phyloP scores from a whole-genome alignment of 495 filamentous ascomycete genomes.

The Tuber melanosporum region DNA sequence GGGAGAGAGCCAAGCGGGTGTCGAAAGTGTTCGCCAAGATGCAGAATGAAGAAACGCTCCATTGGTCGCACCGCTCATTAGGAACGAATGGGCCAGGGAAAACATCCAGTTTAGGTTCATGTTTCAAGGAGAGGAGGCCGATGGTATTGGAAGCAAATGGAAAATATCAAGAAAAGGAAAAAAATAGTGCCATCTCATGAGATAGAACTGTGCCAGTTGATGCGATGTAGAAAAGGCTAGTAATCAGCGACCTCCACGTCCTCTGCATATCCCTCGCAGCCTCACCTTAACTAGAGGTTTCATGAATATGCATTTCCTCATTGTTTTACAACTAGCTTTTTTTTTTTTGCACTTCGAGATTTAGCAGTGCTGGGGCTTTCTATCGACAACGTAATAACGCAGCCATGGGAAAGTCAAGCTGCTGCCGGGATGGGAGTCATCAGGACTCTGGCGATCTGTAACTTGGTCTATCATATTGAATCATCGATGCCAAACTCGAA shows the following conservation, averaged over 20 bases:
- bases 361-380: not conserved
- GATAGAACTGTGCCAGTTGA: not conserved
- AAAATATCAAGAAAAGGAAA: not conserved
- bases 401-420: not conserved
- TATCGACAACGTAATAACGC: not conserved
- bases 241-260: not conserved
- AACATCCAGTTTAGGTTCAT: not conserved
- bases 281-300: not conserved
- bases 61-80: not conserved
- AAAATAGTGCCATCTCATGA: not conserved
- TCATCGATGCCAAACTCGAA: not conserved
- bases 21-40: not conserved
- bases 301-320: not conserved
- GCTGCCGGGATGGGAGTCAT: not conserved
- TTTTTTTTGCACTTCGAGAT: not conserved
- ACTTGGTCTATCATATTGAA: not conserved
- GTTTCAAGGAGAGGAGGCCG: not conserved
- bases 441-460: not conserved
- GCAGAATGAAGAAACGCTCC: not conserved
- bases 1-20: not conserved
- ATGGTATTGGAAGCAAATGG: not conserved
- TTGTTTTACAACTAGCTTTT: not conserved
- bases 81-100: not conserved
- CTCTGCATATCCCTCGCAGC: not conserved
- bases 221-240: not conserved